Percentiles rank a stretch among this genome's conserved stretches.
Evolutionary conservation across 768 basidiomycete genomes (phyloP).

Genomic region (Mycena alexandri): DNA sequence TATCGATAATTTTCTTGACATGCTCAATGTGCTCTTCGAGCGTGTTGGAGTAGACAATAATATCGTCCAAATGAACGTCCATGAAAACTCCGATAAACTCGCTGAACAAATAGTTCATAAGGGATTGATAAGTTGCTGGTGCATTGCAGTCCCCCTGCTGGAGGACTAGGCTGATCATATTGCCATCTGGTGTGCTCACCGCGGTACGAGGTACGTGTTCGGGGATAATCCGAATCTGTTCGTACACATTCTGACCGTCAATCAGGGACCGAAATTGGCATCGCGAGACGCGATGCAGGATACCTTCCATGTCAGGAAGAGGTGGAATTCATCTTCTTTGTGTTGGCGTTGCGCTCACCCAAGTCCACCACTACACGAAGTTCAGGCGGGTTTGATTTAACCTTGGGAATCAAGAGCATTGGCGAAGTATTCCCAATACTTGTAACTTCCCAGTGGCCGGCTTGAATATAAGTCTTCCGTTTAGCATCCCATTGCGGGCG

Average conservation of each 20-base stretch:
- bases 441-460: conserved; percentile 8
- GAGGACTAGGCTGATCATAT: neutral
- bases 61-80: neutral
- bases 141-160: no score
- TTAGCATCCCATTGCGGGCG: neutral
- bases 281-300: neutral
- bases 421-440: neutral
- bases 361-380: neutral
- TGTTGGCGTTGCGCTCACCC: neutral
- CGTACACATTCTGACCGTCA: neutral
- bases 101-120: no score
- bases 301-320: neutral
- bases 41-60: conserved; percentile 41
- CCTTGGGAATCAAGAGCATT: conserved; percentile 1
- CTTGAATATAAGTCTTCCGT: neutral
- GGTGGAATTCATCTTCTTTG: neutral
- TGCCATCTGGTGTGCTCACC: neutral
- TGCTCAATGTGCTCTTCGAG: conserved; percentile 50
- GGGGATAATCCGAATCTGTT: neutral
- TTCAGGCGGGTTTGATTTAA: neutral
- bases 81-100: no score
- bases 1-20: conserved; percentile 46
- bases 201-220: no score
- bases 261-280: neutral
- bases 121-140: no score